Evolutionary conservation across 371 early-diverging fungal species (phyloP).

Genomic region (Mortierella sp.): DNA sequence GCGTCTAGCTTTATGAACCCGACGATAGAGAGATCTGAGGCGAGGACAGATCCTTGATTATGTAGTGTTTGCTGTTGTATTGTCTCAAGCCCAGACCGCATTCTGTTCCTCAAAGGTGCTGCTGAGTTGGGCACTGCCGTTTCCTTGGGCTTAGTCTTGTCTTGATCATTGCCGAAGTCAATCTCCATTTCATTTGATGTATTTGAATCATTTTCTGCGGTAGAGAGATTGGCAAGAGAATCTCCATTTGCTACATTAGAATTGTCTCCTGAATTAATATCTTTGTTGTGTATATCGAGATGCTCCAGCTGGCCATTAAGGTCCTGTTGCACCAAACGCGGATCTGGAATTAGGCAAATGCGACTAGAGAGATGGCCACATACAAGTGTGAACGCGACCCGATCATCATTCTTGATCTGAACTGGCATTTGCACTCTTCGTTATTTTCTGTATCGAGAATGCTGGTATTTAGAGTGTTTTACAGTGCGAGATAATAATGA

Average conservation of each 20-base stretch:
- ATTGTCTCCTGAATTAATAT: not conserved
- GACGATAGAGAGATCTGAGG: constrained; percentile 50
- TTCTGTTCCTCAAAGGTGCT: not conserved
- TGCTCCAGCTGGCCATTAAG: constrained; percentile 4
- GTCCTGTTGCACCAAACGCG: constrained; percentile 7
- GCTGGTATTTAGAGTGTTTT: not conserved
- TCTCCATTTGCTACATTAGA: not conserved
- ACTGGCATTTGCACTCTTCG: constrained; percentile 12
- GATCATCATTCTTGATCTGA: constrained; percentile 2
- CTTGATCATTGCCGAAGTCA: not conserved
- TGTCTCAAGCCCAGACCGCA: not conserved
- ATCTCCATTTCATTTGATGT: not conserved
- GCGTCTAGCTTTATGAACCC: constrained; percentile 34
- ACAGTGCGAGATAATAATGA: no score
- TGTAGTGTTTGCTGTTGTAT: constrained; percentile 35
- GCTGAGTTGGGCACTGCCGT: not conserved
- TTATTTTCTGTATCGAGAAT: not conserved
- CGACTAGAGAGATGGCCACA: constrained; percentile 54
- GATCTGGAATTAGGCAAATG: constrained; percentile 41
- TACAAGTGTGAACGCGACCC: constrained; percentile 35
- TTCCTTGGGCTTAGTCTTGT: not conserved
- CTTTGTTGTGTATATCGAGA: constrained; percentile 1
- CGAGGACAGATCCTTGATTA: constrained; percentile 46
- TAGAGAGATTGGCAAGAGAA: not conserved
- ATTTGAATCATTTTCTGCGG: not conserved